These are phyloP conservation scores for Pleoardoris graminearum DNA, from an alignment of 2,329 filamentous ascomycete species.

Conservation along the genomic window DNA sequence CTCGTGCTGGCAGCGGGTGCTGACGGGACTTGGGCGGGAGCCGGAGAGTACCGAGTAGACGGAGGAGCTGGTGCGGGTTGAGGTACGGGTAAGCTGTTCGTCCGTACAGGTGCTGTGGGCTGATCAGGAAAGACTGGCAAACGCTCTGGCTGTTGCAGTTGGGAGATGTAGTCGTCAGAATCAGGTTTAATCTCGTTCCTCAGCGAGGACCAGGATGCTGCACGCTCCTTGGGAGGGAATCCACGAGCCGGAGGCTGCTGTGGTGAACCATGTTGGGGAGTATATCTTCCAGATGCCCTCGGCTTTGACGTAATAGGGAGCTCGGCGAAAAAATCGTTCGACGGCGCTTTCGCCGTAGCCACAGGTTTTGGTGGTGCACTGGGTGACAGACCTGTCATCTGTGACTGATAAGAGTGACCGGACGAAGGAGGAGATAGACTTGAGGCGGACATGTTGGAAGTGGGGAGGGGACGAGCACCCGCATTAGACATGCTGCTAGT, in stretches of 20 bases:
- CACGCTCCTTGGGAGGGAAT: constrained; percentile 38
- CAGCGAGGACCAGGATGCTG: constrained; percentile 41
- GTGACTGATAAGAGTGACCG: constrained; percentile 41
- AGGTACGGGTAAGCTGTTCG: constrained; percentile 39
- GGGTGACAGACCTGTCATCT: constrained; percentile 35
- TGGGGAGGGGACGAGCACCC: constrained; percentile 27
- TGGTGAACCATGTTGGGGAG: constrained; percentile 38
- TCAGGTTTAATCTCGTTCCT: constrained; percentile 42
- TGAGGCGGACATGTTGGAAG: constrained; percentile 37
- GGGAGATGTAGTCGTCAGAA: constrained; percentile 27
- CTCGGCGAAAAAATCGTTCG: constrained; percentile 54
- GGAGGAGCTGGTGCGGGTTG: constrained; percentile 33
- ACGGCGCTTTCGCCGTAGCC: constrained; percentile 31
- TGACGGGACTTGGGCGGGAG: constrained; percentile 24
- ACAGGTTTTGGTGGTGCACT: constrained; percentile 30
- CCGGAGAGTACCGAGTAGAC: constrained; percentile 39
- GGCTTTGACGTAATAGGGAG: constrained; percentile 51
- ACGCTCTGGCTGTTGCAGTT: constrained; percentile 49
- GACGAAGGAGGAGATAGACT: constrained; percentile 48
- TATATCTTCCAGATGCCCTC: constrained; percentile 44
- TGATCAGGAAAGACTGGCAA: constrained; percentile 43
- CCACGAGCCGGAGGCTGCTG: constrained; percentile 29
- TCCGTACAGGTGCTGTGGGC: constrained; percentile 33
- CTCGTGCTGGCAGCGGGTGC: constrained; percentile 40
- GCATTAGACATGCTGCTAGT: constrained; percentile 60